Conservation (phyloP, 2,329 filamentous ascomycete genomes). For the Diaporthe citriasiana region DNA sequence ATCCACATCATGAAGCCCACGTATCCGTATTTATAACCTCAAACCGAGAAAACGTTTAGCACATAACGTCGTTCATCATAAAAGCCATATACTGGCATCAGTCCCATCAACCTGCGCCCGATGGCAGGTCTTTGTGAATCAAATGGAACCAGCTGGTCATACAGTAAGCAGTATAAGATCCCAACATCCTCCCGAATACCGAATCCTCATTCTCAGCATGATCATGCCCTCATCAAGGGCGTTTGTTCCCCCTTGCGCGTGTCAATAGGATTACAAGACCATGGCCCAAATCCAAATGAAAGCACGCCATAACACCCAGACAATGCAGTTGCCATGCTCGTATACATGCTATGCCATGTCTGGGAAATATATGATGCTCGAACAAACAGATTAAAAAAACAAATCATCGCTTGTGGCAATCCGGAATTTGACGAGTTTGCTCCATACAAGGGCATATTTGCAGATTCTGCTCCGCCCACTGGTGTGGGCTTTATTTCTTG, state of each 20-base stretch:
- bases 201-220: not conserved
- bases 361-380: conserved; percentile 11
- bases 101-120: not conserved
- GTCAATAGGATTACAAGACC: conserved; percentile 4
- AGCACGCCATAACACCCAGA: not conserved
- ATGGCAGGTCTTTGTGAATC: not conserved
- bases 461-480: not conserved
- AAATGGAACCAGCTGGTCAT: not conserved
- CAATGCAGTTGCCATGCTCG: conserved; percentile 15
- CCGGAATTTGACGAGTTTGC: not conserved
- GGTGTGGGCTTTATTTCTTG: not conserved
- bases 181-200: not conserved
- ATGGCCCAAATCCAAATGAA: not conserved
- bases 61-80: not conserved
- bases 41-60: not conserved
- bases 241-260: not conserved
- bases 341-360: conserved; percentile 24
- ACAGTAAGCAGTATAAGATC: not conserved
- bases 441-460: not conserved
- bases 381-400: not conserved
- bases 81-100: conserved; percentile 3
- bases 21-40: not conserved
- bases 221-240: too few species aligned
- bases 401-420: conserved; percentile 7
- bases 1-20: not conserved